Evolutionary conservation across 768 basidiomycete genomes (phyloP).

Genomic region (Leccinum obscurum): DNA sequence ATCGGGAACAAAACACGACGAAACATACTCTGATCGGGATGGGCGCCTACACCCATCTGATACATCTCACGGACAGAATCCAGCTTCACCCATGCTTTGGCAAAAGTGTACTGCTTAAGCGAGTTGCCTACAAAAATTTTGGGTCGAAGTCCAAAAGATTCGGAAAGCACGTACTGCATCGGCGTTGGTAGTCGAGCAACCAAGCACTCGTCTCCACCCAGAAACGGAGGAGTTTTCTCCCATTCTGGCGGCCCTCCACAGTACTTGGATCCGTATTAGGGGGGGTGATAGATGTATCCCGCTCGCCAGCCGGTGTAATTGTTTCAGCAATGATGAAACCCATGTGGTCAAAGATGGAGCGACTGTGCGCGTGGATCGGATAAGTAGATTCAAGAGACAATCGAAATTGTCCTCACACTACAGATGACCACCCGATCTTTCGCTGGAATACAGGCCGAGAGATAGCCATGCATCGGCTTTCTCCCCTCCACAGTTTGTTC

Average conservation of each 20-base stretch:
- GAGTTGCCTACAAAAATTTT: conserved; percentile 38
- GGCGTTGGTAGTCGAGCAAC: conserved; percentile 56
- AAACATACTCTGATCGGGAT: conserved; percentile 70
- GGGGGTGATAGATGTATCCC: conserved; percentile 50
- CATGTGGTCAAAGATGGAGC: conserved; percentile 41
- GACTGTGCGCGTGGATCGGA: conserved; percentile 28
- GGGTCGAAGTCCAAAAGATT: conserved; percentile 12
- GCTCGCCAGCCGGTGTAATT: conserved; percentile 24
- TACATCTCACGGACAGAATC: conserved; percentile 69
- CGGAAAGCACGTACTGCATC: conserved; percentile 38
- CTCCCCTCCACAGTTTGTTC: conserved; percentile 73
- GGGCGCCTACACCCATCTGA: conserved; percentile 71
- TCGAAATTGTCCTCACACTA: conserved; percentile 46
- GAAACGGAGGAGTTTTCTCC: conserved; percentile 67
- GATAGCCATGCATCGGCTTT: conserved; percentile 57
- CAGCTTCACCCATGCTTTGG: conserved; percentile 49
- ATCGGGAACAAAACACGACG: not conserved
- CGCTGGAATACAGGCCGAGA: conserved; percentile 53
- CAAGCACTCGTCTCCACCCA: conserved; percentile 79
- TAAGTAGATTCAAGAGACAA: conserved; percentile 12
- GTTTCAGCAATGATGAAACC: conserved; percentile 36
- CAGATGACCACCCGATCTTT: conserved; percentile 66
- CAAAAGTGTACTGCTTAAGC: conserved; percentile 45
- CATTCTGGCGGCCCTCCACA: conserved; percentile 48
- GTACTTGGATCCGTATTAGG: conserved; percentile 52